Evolutionary conservation across 2,329 filamentous ascomycete species (phyloP), one percentile per base, ranked within the genome.

Genomic region (Fusarium sp.): DNA sequence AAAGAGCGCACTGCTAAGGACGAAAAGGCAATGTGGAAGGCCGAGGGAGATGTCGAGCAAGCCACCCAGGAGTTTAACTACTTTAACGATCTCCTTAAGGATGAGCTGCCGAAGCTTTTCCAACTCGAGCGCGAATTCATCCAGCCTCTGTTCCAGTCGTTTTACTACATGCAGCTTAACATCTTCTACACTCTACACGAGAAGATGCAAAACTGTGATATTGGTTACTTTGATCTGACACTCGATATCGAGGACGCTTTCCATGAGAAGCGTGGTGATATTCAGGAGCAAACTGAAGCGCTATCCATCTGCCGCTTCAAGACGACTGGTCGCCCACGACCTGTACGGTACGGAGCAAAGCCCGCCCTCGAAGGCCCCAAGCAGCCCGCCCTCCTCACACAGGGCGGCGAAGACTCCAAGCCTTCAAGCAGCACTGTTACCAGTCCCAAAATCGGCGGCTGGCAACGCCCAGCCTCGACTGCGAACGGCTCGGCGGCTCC

Each of bases 81-180:
- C 83, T 98, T 96, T 86, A 99, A 99, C 83, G 94, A 98, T 77
- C 85, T 99, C 54, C 88, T 99, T 67, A 99, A 99, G 83, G 93
- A 97, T 20, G 96, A 99, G 82, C 85, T 99, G 69, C 96, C 96
- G 29, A 94, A 94, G 80, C 88, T 99, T 13, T 99, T 99, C 81
- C 81, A 84, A 10, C 88, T 99, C 20, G 96, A 99, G 81, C 89
- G 91, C 70, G 92, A 98, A 80, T 98, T 99, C 80, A 99, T 99
- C 80, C 91, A 93, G 73, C 96, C 96, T 4, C 88, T 99, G 10
- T 99, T 99, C 86, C 96, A 98, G 80, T 97, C 93, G 12, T 99
- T 99, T 84, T 99, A 99, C 83, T 99, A 98, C 85, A 99, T 99
- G 96, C 96, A 99, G 81, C 88, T 99, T 71, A 99, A 99, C 81